A percentile compares a stretch with the other conserved stretches of the same genome.
phyloP scores from a whole-genome alignment of 768 basidiomycete genomes.

The Boletus vinaceobasis region DNA sequence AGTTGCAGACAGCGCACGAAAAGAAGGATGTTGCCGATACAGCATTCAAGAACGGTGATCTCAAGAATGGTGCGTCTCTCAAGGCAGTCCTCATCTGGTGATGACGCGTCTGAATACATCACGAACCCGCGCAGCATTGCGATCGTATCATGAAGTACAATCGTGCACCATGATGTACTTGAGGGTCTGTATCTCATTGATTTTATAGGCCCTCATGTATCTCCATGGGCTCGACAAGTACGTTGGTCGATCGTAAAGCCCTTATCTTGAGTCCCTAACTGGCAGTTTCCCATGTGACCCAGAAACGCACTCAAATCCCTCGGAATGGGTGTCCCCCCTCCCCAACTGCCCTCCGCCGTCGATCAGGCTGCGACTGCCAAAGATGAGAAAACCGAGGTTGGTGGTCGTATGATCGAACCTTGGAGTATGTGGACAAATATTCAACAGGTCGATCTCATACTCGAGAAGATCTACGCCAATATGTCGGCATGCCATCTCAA shows the following conservation, averaged over 20 bases:
- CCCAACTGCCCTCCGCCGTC: conserved; percentile 15
- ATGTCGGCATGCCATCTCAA: conserved; percentile 85
- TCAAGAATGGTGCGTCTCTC: conserved; percentile 50
- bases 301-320: conserved; percentile 58
- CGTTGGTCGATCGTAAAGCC: conserved; percentile 20
- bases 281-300: conserved; percentile 1
- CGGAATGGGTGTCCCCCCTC: conserved; percentile 31
- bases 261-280: conserved; percentile 1
- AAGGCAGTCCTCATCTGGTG: neutral
- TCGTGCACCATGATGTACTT: neutral
- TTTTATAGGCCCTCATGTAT: conserved; percentile 61
- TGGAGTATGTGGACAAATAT: neutral
- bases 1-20: conserved; percentile 58
- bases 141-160: conserved; percentile 70
- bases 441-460: conserved; percentile 62
- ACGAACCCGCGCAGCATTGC: conserved; percentile 47
- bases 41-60: conserved; percentile 65
- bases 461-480: conserved; percentile 83
- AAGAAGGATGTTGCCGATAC: conserved; percentile 67
- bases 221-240: conserved; percentile 77
- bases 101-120: conserved; percentile 1
- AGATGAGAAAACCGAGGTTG: conserved; percentile 67
- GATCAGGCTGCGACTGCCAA: conserved; percentile 31
- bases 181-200: conserved; percentile 1
- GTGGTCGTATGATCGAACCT: conserved; percentile 1